Evolutionary conservation across 2,329 filamentous ascomycete species (phyloP), one percentile per base, ranked within the genome.

Genomic region (Ophiostoma piceae): DNA sequence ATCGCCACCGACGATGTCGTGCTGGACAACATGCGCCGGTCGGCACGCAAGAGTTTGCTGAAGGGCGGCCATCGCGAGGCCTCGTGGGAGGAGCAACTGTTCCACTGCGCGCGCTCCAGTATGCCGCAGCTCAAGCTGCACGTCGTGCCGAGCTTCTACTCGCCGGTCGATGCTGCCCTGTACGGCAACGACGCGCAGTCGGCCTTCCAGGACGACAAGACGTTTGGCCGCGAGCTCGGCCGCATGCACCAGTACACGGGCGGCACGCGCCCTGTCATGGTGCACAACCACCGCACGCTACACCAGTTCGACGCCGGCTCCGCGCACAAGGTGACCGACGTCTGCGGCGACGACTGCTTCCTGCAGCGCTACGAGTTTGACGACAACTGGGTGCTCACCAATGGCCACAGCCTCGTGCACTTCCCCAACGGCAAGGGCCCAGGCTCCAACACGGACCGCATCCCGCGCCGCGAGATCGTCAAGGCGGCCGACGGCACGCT

Each of bases 371-470:
- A 82, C 71, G 74, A 77, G 41, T 83, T 84, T 74, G 76, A 74
- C 54, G 81, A 83, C 73, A 77, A 79, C 73, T 84, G 82, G 82
- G 77, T 83, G 3, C 77, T 84, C 5, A 79, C 82, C 62, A 84
- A 83, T 71, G 82, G 82, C 5, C 77, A 82, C 73, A 80, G 81
- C 39, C 77, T 84, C 70, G 79, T 77, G 2, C 43, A 60, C 43
- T 54, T 68, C 72, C 77, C 78, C 0, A 39, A 70, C 67, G 77
- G 79, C 68, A 79, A 32, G n/a, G 35, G 22, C n/a, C 39, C 26
- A 11, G 22, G 29, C 8, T 19, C 22, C 19, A 54, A 67, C 54
- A 22, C 39, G 37, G 8, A 32, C 7, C 66, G 66, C 9, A 65
- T 69, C 39, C n/a, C 51, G 70, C 60, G 60, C 39, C 54, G 37